Evolutionary conservation across 139 green algal species (phyloP), one percentile per base, ranked within the genome.

Genomic region (Chlamydomonas sphaeroides): DNA sequence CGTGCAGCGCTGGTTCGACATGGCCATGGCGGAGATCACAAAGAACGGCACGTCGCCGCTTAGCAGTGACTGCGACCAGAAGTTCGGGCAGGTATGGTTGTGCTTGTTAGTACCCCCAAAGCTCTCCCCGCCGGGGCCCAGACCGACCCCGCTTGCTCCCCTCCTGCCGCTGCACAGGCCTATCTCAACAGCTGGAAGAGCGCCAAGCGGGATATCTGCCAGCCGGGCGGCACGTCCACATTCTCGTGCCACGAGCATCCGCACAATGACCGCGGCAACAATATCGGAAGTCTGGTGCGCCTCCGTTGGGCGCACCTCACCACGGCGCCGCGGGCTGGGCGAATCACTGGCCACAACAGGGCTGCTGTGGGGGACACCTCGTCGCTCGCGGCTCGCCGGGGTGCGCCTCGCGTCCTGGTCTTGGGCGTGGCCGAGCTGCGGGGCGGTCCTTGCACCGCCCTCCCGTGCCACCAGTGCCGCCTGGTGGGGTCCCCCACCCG

Each of bases 231-330:
- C 41, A 42, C 0, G 30, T 81, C 74, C 21, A 81, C 74, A 2
- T 81, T 51, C 59, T 63, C 26, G 5, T 81, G 74, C 56, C 63
- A 72, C 32, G 61, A 71, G 42, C 74, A 81, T 28, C 74, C 74
- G 4, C 59, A 11, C 23, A 28, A 23, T 1, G 21, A 71, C 25
- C 33, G 38, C 5, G 74, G 61, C 1, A 7, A 45, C 0, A 81
- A 81, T 41, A 33, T 81, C 32, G 74, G 74, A 5, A 81, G 74
- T n/a, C 26, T 81, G 74, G 74, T 81, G 23, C 30, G 74, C 51
- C 20, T 6, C 51, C 17, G 6, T 17, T 30, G 20, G 20, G 17
- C 20, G 14, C 20, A 17, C 17, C 51, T 61, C 51, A 36, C 10
- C 26, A n/a, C n/a, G n/a, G n/a, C n/a, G n/a, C n/a, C n/a, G n/a